Conservation (phyloP, 1,284 basidiomycete species). For the Boletus austroedulis region DNA sequence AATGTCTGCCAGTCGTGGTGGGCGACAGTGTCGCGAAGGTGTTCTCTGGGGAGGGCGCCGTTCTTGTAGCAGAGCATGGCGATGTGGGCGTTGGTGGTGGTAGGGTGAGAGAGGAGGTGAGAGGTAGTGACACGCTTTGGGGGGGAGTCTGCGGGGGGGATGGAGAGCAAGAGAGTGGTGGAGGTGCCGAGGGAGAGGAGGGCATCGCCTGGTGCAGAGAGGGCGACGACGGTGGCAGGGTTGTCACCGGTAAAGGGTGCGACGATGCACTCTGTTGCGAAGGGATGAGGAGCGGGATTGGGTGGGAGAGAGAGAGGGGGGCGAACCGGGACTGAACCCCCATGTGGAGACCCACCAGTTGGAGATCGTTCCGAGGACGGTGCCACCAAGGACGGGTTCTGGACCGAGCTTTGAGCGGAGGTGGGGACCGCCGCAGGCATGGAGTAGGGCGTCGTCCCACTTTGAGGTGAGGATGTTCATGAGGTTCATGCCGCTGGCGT, state of each 20-base stretch:
- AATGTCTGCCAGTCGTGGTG: conserved; percentile 43
- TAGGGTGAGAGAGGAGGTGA: conserved; percentile 71
- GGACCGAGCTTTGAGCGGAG: conserved; percentile 5
- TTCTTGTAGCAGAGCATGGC: conserved; percentile 86
- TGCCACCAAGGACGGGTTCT: conserved; percentile 4
- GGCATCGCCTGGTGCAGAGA: conserved; percentile 81
- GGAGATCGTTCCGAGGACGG: conserved; percentile 4
- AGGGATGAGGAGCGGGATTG: conserved; percentile 31
- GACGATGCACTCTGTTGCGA: conserved; percentile 71
- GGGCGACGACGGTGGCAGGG: conserved; percentile 80
- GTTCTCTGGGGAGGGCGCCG: conserved; percentile 78
- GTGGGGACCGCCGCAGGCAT: background rate
- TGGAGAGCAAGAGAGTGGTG: conserved; percentile 82
- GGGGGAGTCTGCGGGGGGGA: conserved; percentile 54
- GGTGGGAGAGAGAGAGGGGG: background rate
- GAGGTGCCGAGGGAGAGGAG: conserved; percentile 90
- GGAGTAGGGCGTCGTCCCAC: conserved; percentile 1
- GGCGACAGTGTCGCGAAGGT: conserved; percentile 71
- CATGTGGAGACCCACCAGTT: conserved; percentile 4
- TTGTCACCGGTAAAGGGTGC: conserved; percentile 92
- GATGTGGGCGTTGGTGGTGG: conserved; percentile 56
- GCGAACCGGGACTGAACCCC: conserved; percentile 2
- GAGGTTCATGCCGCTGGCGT: conserved; percentile 10
- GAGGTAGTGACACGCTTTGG: conserved; percentile 73
- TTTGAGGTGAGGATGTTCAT: conserved; percentile 1